phyloP scores from a whole-genome alignment of 306 rosid species.

The Prunus mume region DNA sequence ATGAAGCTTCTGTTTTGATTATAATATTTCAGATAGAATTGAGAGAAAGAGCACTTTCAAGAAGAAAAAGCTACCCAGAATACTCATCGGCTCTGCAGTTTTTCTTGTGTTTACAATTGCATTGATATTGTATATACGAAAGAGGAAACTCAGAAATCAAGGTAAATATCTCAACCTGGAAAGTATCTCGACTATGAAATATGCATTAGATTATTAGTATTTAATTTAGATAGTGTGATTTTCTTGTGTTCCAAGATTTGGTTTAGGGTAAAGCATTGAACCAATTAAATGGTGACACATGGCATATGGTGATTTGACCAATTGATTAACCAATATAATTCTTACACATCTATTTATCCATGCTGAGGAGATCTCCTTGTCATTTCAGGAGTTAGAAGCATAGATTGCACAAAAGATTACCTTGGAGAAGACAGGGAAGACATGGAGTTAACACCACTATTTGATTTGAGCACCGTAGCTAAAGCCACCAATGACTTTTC shows the following conservation, averaged over 20 bases:
- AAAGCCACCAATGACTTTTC: conserved; percentile 19
- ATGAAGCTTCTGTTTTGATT: background rate
- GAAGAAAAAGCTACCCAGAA: background rate
- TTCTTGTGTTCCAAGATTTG: too few species aligned
- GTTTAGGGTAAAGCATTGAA: too few species aligned
- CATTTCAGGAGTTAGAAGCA: background rate
- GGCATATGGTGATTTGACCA: too few species aligned
- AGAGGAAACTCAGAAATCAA: background rate
- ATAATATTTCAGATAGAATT: background rate
- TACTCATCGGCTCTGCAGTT: background rate
- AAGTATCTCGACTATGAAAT: background rate
- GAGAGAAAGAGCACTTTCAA: background rate
- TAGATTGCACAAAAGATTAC: background rate
- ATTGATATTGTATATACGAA: background rate
- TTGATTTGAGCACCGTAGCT: background rate
- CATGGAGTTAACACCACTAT: conserved; percentile 13
- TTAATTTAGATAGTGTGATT: too few species aligned
- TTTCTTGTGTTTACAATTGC: background rate
- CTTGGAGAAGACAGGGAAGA: background rate
- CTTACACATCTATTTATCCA: background rate
- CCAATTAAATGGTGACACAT: too few species aligned
- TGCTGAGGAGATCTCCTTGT: background rate
- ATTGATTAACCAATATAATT: too few species aligned
- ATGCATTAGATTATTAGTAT: background rate
- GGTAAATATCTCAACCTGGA: background rate